phyloP scores from a whole-genome alignment of 768 basidiomycete genomes.

The Coprinopsis strossmayeri region DNA sequence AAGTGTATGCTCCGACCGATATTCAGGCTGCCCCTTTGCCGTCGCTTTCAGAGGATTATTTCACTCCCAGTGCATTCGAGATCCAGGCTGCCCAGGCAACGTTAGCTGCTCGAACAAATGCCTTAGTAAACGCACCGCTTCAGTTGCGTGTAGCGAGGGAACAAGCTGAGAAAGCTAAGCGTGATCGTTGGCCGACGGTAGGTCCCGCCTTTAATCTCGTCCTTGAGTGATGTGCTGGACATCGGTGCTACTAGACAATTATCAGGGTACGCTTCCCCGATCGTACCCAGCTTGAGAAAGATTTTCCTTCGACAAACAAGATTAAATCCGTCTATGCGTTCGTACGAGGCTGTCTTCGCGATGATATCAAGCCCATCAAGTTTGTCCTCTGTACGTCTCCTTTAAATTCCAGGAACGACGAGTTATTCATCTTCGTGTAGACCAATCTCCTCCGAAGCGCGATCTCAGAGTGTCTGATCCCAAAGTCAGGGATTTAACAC shows the following conservation, averaged over 20 bases:
- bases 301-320: slow-evolving; percentile 72
- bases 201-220: slow-evolving; percentile 19
- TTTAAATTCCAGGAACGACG: not conserved
- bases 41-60: slow-evolving; percentile 68
- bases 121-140: slow-evolving; percentile 65
- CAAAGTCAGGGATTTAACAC: slow-evolving; percentile 56
- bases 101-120: slow-evolving; percentile 52
- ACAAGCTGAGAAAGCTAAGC: slow-evolving; percentile 50
- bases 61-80: slow-evolving; percentile 65
- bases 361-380: slow-evolving; percentile 72
- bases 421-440: too few species aligned
- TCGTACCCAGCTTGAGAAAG: slow-evolving; percentile 72
- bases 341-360: slow-evolving; percentile 61
- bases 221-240: too few species aligned
- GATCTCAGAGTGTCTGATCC: slow-evolving; percentile 82
- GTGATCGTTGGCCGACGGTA: slow-evolving; percentile 70
- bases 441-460: slow-evolving; percentile 75
- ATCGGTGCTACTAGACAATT: slow-evolving; percentile 74
- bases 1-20: slow-evolving; percentile 8
- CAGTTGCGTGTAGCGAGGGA: slow-evolving; percentile 60
- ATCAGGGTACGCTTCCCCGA: slow-evolving; percentile 81
- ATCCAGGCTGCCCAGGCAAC: slow-evolving; percentile 61
- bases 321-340: slow-evolving; percentile 83
- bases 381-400: slow-evolving; percentile 74
- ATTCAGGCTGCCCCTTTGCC: slow-evolving; percentile 41